Conservation (phyloP, 176 grass and related monocot species). For the Cenchrus americanus region DNA sequence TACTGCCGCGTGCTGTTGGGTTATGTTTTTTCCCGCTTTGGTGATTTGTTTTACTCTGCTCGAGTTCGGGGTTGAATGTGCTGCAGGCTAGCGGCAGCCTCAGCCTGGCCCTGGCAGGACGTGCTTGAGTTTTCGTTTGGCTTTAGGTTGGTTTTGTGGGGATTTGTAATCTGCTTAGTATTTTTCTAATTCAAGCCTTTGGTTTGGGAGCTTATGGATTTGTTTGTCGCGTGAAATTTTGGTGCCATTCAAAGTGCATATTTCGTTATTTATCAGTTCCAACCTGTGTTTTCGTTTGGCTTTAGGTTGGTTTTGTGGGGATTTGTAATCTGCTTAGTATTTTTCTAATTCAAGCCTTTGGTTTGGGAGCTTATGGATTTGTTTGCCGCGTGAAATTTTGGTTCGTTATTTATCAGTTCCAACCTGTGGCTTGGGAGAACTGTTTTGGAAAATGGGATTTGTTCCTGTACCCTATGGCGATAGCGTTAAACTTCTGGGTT, state of each 20-base stretch:
- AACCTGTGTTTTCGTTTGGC: neutral
- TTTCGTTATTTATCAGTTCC: neutral
- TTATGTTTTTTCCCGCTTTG: neutral
- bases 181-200: neutral
- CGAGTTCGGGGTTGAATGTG: slow-evolving; percentile 10
- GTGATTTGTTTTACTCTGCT: slow-evolving; percentile 26
- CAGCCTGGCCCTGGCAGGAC: neutral
- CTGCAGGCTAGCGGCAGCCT: neutral
- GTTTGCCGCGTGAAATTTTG: neutral
- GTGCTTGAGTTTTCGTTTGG: neutral
- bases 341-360: neutral
- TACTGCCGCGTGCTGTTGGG: neutral
- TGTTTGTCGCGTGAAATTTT: neutral
- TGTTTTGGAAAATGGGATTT: neutral
- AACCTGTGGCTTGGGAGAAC: neutral
- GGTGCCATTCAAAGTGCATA: neutral
- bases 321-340: slow-evolving; percentile 19
- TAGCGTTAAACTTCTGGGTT: neutral
- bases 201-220: neutral
- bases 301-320: slow-evolving; percentile 8
- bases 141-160: slow-evolving; percentile 1
- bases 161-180: slow-evolving; percentile 27
- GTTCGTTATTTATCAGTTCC: neutral
- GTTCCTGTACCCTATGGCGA: neutral
- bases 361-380: neutral